Evolutionary conservation across 305 asterid species (phyloP).

Genomic region (Coffea humblotiana): DNA sequence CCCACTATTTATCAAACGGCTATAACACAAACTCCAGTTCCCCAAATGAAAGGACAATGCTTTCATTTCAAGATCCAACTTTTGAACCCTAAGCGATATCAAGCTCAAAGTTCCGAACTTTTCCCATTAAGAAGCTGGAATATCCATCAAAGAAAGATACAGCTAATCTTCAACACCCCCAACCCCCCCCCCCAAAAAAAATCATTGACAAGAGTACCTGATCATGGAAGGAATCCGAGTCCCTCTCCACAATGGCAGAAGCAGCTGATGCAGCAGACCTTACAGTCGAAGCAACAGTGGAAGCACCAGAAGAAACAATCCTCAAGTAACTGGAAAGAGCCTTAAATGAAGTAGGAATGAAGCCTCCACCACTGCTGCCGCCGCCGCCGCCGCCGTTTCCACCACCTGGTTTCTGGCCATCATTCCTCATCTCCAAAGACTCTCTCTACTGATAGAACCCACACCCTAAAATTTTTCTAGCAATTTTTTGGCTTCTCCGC

Average conservation of each 20-base stretch:
- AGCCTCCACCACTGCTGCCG: conserved; percentile 44
- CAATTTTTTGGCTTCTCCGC: conserved; percentile 7
- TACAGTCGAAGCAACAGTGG: conserved; percentile 74
- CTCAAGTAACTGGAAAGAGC: conserved; percentile 66
- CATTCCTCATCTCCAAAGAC: conserved; percentile 53
- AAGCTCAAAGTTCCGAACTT: conserved; percentile 22
- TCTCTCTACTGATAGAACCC: not conserved
- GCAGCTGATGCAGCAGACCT: conserved; percentile 95
- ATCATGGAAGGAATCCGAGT: conserved; percentile 51
- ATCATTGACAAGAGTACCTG: conserved; percentile 45
- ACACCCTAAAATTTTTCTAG: not conserved
- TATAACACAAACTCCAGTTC: not conserved
- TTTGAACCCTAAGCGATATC: not conserved
- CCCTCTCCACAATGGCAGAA: conserved; percentile 78
- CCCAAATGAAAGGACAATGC: not conserved
- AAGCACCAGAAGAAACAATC: conserved; percentile 84
- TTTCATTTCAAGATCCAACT: not conserved
- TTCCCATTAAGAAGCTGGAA: conserved; percentile 1
- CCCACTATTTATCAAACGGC: not conserved
- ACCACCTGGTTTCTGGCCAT: conserved; percentile 49
- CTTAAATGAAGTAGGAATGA: conserved; percentile 64
- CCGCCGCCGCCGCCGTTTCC: conserved; percentile 31
- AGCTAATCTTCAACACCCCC: no score
- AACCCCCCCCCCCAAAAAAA: no score
- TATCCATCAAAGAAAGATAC: not conserved